phyloP scores from a whole-genome alignment of 768 basidiomycete genomes.

The Gloeopeniophorella convolvens region DNA sequence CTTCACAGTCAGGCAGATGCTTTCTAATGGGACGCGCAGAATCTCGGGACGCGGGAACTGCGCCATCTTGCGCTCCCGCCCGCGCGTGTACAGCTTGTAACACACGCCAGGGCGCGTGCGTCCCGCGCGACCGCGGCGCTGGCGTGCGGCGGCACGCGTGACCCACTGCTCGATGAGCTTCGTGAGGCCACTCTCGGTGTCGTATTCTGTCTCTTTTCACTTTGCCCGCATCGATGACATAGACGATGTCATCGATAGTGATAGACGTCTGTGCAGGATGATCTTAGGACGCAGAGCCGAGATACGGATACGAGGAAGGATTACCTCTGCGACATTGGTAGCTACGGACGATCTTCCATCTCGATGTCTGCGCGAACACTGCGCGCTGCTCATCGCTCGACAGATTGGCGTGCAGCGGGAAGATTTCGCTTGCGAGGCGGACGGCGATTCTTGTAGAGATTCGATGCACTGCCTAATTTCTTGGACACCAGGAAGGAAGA shows the following conservation, averaged over 20 bases:
- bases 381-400: constrained; percentile 75
- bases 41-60: constrained; percentile 84
- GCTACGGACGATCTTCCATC: constrained; percentile 83
- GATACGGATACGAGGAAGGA: constrained; percentile 16
- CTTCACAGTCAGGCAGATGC: constrained; percentile 75
- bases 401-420: constrained; percentile 87
- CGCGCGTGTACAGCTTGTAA: constrained; percentile 81
- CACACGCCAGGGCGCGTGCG: constrained; percentile 77
- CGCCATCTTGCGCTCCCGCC: constrained; percentile 61
- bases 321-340: constrained; percentile 87
- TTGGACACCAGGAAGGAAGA: constrained; percentile 89
- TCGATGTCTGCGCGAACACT: constrained; percentile 58
- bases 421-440: constrained; percentile 41
- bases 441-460: constrained; percentile 36
- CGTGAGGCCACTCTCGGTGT: constrained; percentile 66
- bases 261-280: constrained; percentile 61
- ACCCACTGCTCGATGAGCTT: constrained; percentile 75
- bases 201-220: constrained; percentile 79
- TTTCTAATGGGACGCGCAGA: constrained; percentile 78
- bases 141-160: constrained; percentile 70
- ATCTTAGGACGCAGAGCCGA: background rate
- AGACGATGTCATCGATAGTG: constrained; percentile 84
- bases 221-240: constrained; percentile 79
- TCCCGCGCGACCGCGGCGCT: constrained; percentile 86
- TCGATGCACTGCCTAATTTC: constrained; percentile 78